These are phyloP conservation scores for Diaporthe sp. DNA, from an alignment of 2,329 filamentous ascomycete species.

Conservation along the genomic window DNA sequence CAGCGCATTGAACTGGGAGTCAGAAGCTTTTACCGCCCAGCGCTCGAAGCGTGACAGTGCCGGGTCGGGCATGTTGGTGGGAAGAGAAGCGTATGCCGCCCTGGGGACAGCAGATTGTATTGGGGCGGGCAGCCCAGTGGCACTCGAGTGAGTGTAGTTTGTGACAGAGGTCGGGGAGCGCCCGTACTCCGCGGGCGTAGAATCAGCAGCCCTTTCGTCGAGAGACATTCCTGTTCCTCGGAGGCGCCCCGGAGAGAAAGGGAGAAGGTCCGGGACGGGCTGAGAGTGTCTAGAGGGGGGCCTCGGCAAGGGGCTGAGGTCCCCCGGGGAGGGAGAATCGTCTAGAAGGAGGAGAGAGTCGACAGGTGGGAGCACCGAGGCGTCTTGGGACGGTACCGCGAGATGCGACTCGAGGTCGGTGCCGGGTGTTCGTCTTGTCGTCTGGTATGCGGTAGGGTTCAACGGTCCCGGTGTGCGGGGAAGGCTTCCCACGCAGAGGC, in stretches of 20 bases:
- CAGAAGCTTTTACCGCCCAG: slow-evolving; percentile 70
- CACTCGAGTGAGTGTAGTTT: slow-evolving; percentile 34
- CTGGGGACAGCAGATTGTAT: slow-evolving; percentile 25
- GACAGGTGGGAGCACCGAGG: background rate
- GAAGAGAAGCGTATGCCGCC: slow-evolving; percentile 38
- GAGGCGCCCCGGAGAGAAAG: background rate
- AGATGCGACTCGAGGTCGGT: slow-evolving; percentile 29
- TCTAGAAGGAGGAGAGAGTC: background rate
- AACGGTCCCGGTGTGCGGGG: slow-evolving; percentile 50
- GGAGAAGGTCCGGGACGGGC: background rate
- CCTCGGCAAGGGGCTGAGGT: slow-evolving; percentile 45
- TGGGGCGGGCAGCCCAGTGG: slow-evolving; percentile 30
- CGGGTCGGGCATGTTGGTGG: slow-evolving; percentile 47
- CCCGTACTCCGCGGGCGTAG: slow-evolving; percentile 51
- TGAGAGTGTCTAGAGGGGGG: slow-evolving; percentile 36
- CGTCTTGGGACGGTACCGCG: background rate
- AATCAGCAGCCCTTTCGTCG: slow-evolving; percentile 31
- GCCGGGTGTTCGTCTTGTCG: slow-evolving; percentile 24
- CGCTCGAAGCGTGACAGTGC: slow-evolving; percentile 63
- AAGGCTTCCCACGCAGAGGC: slow-evolving; percentile 56
- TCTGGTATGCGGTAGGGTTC: slow-evolving; percentile 19
- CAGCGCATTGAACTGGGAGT: slow-evolving; percentile 82
- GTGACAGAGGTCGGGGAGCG: slow-evolving; percentile 45
- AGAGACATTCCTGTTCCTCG: slow-evolving; percentile 46
- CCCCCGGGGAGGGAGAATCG: background rate